Conservation (phyloP, 352 stramenopile species). For the Globisporangium echinulatum region DNA sequence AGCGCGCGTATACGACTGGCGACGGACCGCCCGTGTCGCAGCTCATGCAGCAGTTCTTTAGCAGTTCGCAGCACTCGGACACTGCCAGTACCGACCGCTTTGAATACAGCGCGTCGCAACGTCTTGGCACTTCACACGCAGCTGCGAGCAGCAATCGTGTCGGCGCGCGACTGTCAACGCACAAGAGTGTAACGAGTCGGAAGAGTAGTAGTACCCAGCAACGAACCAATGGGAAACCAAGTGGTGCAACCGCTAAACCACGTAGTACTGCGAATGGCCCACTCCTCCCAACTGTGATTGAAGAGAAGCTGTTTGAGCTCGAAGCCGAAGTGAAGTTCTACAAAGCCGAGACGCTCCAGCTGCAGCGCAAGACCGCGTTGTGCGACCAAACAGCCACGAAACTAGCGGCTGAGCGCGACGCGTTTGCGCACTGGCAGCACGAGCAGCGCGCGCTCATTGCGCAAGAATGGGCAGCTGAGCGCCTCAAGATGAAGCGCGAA, state of each 20-base stretch:
- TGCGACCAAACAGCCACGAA: constrained; percentile 61
- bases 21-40: constrained; percentile 33
- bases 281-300: constrained; percentile 52
- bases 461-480: constrained; percentile 63
- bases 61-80: not conserved
- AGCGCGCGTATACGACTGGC: not conserved
- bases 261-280: not conserved
- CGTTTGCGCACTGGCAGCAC: constrained; percentile 44
- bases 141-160: too few species aligned
- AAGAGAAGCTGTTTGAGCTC: constrained; percentile 75
- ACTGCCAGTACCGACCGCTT: too few species aligned
- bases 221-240: not conserved
- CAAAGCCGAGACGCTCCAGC: constrained; percentile 70
- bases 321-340: constrained; percentile 86
- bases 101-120: too few species aligned
- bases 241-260: not conserved
- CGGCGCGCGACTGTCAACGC: not conserved
- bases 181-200: constrained; percentile 8
- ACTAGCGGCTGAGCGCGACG: constrained; percentile 38
- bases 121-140: too few species aligned
- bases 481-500: constrained; percentile 71
- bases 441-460: constrained; percentile 48
- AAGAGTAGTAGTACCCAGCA: not conserved
- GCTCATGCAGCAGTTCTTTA: constrained; percentile 58
- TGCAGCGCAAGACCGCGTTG: constrained; percentile 65